These are phyloP conservation scores for Tulasnella sp. DNA, from an alignment of 768 basidiomycete species.

Conservation along the genomic window DNA sequence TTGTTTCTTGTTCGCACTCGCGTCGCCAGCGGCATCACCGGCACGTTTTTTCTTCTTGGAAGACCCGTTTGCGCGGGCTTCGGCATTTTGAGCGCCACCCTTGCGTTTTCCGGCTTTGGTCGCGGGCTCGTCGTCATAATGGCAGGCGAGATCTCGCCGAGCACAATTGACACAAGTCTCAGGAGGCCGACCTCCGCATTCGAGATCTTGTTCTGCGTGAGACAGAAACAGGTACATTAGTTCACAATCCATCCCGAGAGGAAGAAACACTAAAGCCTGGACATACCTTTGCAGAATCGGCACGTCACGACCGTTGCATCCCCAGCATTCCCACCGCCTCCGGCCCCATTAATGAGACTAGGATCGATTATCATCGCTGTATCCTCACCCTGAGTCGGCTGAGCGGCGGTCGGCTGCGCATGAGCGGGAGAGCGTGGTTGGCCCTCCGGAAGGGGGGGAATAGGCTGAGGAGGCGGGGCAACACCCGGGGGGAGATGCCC, in stretches of 20 bases:
- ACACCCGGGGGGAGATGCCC: not conserved
- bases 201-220: not conserved
- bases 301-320: not conserved
- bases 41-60: constrained; percentile 1
- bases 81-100: not conserved
- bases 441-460: constrained; percentile 1
- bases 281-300: not conserved
- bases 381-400: not conserved
- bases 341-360: constrained; percentile 2
- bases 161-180: not conserved
- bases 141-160: not conserved
- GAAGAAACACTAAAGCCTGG: too few species aligned
- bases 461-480: not conserved
- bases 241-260: too few species aligned
- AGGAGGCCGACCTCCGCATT: not conserved
- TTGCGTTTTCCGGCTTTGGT: not conserved
- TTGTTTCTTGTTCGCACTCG: constrained; percentile 5
- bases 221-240: too few species aligned
- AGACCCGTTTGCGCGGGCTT: too few species aligned
- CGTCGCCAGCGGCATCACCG: not conserved
- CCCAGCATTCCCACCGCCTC: not conserved
- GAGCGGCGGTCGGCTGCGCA: not conserved
- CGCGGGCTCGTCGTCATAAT: not conserved
- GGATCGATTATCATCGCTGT: constrained; percentile 8
- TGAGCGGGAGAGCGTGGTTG: not conserved